Evolutionary conservation across 139 green algal genomes (phyloP).

Genomic region (Eudorina sp.): DNA sequence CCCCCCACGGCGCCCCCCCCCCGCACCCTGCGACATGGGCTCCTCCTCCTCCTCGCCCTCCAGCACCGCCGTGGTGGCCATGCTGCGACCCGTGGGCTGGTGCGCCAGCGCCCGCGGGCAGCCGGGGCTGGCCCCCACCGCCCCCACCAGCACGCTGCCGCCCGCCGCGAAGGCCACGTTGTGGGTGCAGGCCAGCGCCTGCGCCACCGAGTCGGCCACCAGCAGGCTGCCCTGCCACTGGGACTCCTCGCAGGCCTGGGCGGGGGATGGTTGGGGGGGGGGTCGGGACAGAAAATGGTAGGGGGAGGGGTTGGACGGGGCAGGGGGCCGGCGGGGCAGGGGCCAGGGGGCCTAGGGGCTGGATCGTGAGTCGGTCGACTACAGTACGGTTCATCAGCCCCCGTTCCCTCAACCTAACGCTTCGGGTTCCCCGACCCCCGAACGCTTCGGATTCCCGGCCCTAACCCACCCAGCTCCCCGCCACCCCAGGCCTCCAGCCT

Average conservation of each 20-base stretch:
- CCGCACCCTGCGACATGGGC: conserved; percentile 38
- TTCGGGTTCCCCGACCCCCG: no score
- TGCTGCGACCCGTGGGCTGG: neutral
- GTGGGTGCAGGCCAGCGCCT: conserved; percentile 53
- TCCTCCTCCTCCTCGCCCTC: conserved; percentile 49
- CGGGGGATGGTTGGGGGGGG: neutral
- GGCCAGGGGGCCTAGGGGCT: no score
- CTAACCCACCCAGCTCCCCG: neutral
- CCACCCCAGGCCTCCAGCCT: neutral
- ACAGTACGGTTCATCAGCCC: no score
- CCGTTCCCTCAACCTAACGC: no score
- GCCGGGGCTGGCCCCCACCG: neutral
- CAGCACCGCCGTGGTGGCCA: neutral
- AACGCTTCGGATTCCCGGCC: no score
- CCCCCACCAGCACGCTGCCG: conserved; percentile 9
- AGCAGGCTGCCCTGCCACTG: conserved; percentile 43
- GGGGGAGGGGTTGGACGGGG: no score
- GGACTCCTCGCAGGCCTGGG: neutral
- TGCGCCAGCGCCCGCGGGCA: neutral
- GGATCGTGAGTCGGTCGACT: no score
- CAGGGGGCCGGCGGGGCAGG: no score
- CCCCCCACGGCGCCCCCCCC: no score
- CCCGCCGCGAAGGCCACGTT: neutral
- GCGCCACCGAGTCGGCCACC: conserved; percentile 38
- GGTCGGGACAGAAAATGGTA: neutral